Conservation (phyloP, 2,329 filamentous ascomycete genomes). For the Nothomitra cinnamomea region DNA sequence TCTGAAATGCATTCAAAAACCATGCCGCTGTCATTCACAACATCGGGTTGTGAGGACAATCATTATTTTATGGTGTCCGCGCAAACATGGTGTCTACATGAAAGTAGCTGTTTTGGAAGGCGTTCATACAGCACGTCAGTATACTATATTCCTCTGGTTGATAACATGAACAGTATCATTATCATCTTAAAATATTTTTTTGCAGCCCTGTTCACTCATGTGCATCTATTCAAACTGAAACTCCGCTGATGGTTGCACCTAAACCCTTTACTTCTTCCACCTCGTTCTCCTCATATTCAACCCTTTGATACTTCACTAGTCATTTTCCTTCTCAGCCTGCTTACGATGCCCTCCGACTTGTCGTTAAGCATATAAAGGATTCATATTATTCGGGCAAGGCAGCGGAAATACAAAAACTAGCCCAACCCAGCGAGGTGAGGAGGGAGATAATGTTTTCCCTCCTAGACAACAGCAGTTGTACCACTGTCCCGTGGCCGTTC, state of each 20-base stretch:
- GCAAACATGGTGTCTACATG: background rate
- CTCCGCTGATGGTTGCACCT: no score
- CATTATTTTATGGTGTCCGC: background rate
- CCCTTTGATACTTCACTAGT: no score
- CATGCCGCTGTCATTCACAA: background rate
- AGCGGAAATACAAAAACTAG: no score
- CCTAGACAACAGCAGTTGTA: no score
- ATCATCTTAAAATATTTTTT: background rate
- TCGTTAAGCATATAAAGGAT: no score
- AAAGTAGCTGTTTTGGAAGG: background rate
- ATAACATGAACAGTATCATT: background rate
- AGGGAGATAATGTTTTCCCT: no score
- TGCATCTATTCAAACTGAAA: background rate
- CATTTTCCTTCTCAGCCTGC: no score
- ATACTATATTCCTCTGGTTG: background rate
- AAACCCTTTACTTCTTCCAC: background rate
- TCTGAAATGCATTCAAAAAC: no score
- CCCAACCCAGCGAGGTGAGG: no score
- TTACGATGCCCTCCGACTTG: no score
- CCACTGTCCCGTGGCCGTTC: no score
- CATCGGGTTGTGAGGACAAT: background rate
- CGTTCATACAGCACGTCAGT: background rate
- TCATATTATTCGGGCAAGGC: no score
- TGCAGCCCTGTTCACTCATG: background rate
- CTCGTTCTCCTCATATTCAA: conserved; percentile 4